Evolutionary conservation across 2,329 filamentous ascomycete species (phyloP), one percentile per base, ranked within the genome.

Genomic region (Coleophoma cylindrospora): DNA sequence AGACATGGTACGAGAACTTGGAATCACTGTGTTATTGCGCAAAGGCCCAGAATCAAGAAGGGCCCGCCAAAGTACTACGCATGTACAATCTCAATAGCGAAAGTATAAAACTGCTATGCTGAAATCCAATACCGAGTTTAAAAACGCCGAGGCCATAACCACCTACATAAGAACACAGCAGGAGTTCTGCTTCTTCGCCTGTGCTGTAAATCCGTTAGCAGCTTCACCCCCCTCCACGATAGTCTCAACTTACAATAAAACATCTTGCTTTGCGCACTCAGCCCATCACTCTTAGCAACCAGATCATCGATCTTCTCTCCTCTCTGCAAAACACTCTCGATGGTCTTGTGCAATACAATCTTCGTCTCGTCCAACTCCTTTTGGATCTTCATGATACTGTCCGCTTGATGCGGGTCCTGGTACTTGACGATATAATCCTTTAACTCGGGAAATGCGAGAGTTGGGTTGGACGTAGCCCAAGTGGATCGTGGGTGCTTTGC

Each of bases 291-390:
- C 82, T 97, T 97, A 57, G 86, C 85, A 43, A 97, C 92, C 61
- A 99, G 72, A 62, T 87, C 89, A 66, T 97, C 92, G 60, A 99
- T 90, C 80, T 96, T 97, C 81, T 97, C 91, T 40, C 91, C 94
- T 54, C 94, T 81, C 75, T 96, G 86, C 64, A 96, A 70, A 52
- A 86, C 84, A 63, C 83, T 88, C 74, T 95, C 87, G 62, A 96
- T 96, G 41, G 94, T 96, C 81, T 97, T 95, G 74, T 97, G 91
- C 62, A 99, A 77, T 52, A 96, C 86, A 65, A 95, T 91, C 80
- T 96, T 97, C 54, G 92, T 97, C 77, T 96, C 91, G 65, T 97
- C 91, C 54, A 99, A 78, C 74, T 99, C 91, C 73, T 90, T 87
- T 71, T 97, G 92, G 63, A 99, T 96, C 78, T 90, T 91, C 76